These are phyloP conservation scores for Phytophthora sp. DNA, from an alignment of 352 stramenopile genomes.

Conservation along the genomic window DNA sequence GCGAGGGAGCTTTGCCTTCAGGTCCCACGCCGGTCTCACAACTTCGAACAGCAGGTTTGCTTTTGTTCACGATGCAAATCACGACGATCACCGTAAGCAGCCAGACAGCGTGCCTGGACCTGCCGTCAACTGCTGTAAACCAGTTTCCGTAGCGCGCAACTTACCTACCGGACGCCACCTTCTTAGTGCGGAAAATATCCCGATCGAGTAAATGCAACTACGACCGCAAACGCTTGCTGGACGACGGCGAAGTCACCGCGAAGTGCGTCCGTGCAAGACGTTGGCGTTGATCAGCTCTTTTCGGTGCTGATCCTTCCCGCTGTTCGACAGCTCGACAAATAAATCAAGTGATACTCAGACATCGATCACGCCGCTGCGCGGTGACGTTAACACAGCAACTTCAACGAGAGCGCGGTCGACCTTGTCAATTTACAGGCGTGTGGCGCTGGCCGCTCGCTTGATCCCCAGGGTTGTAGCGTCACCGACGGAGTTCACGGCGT, in stretches of 20 bases:
- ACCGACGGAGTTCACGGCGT: constrained; percentile 1
- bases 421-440: constrained; percentile 4
- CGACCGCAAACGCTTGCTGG: too few relatives aligned
- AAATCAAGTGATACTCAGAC: constrained; percentile 22
- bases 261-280: too few relatives aligned
- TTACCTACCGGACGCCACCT: too few relatives aligned
- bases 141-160: too few relatives aligned
- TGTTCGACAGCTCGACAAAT: constrained; percentile 16
- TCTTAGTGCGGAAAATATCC: too few relatives aligned
- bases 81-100: constrained; percentile 1
- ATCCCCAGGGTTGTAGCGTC: constrained; percentile 1
- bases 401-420: constrained; percentile 4
- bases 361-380: not conserved
- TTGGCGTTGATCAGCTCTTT: too few relatives aligned
- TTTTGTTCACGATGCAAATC: constrained; percentile 25
- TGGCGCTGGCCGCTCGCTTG: not conserved
- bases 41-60: not conserved
- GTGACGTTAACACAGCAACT: constrained; percentile 11
- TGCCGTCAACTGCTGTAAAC: not conserved
- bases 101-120: not conserved
- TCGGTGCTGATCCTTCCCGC: constrained; percentile 7
- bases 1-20: not conserved
- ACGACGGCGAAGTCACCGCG: too few relatives aligned
- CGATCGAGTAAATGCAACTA: too few relatives aligned
- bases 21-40: not conserved